These are phyloP conservation scores for Pichia inconspicua DNA, from an alignment of 1,139 yeast species.

Conservation along the genomic window DNA sequence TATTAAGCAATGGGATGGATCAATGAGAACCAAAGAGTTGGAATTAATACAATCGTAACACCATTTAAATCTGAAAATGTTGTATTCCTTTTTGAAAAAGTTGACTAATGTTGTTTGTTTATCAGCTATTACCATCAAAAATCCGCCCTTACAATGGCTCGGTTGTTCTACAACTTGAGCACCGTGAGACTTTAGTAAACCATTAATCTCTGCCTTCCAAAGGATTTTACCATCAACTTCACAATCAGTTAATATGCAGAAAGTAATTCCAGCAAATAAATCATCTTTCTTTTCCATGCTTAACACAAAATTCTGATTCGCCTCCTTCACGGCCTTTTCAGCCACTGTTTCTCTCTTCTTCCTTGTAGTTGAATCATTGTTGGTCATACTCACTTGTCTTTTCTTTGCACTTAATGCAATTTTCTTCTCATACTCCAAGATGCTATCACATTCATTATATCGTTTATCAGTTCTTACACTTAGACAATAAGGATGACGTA, in stretches of 20 bases:
- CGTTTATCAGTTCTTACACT: constrained; percentile 62
- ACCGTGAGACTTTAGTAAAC: constrained; percentile 41
- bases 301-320: constrained; percentile 12
- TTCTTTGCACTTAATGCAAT: constrained; percentile 1
- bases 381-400: constrained; percentile 7
- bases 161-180: constrained; percentile 32
- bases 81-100: constrained; percentile 39
- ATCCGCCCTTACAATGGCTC: constrained; percentile 14
- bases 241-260: constrained; percentile 29
- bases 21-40: constrained; percentile 42
- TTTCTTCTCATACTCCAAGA: constrained; percentile 39
- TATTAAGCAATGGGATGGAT: constrained; percentile 47
- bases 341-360: neutral
- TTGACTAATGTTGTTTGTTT: constrained; percentile 39
- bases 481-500: constrained; percentile 71
- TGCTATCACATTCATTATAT: constrained; percentile 48
- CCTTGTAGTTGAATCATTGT: neutral
- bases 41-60: constrained; percentile 53
- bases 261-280: constrained; percentile 31
- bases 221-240: constrained; percentile 23
- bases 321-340: constrained; percentile 11
- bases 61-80: constrained; percentile 66
- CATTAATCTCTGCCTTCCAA: constrained; percentile 30
- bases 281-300: constrained; percentile 9
- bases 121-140: constrained; percentile 40